Evolutionary conservation across 805 yeast genomes (phyloP).

Genomic region (Metschnikowia corniflorae): DNA sequence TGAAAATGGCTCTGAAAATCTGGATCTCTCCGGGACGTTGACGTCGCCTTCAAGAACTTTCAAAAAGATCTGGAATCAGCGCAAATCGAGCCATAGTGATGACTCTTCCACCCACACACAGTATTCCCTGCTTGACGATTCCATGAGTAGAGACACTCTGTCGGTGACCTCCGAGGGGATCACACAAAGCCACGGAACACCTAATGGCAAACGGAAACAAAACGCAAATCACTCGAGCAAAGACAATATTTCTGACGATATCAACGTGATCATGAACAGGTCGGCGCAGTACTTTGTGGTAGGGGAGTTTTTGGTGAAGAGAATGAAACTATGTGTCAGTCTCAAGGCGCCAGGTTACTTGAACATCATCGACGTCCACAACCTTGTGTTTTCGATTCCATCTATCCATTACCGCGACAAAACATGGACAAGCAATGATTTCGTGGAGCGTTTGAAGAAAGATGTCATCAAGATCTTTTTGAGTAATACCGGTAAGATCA

Average conservation of each 20-base stretch:
- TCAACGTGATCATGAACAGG: constrained; percentile 40
- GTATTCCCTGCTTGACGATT: constrained; percentile 1
- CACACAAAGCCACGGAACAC: not conserved
- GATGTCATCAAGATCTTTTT: constrained; percentile 56
- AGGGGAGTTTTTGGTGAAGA: constrained; percentile 32
- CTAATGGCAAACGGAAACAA: not conserved
- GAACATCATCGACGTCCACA: constrained; percentile 72
- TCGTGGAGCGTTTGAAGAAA: constrained; percentile 58
- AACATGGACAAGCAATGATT: constrained; percentile 71
- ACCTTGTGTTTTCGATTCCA: constrained; percentile 67
- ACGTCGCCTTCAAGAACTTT: constrained; percentile 5
- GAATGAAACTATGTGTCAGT: constrained; percentile 53
- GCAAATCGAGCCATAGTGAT: constrained; percentile 2
- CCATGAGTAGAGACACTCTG: constrained; percentile 2
- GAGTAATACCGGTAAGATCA: constrained; percentile 68
- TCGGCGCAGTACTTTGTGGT: constrained; percentile 42
- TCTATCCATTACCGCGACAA: constrained; percentile 45
- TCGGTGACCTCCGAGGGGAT: constrained; percentile 4
- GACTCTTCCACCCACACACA: constrained; percentile 1
- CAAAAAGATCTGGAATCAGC: constrained; percentile 4
- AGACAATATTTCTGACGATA: constrained; percentile 25
- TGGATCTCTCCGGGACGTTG: constrained; percentile 1
- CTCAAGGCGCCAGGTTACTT: constrained; percentile 71
- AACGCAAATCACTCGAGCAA: constrained; percentile 1
- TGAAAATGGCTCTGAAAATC: constrained; percentile 29